Evolutionary conservation across 2,329 filamentous ascomycete species (phyloP).

Genomic region (Ophiostoma pallidulum): DNA sequence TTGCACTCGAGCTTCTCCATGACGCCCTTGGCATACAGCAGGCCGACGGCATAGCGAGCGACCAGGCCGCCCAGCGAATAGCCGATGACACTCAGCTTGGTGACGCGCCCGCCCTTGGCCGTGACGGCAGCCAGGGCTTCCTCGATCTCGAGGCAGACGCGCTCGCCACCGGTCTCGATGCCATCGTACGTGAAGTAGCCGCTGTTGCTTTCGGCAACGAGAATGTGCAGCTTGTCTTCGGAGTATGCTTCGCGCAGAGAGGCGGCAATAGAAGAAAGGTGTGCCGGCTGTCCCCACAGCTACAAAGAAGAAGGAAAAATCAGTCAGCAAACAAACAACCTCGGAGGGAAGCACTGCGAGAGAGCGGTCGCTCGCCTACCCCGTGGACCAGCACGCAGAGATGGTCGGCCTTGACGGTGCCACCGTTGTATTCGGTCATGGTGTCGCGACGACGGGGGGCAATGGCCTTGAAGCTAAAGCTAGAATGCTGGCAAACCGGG

Average conservation of each 20-base stretch:
- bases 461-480: no score
- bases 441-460: no score
- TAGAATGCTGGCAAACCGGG: no score
- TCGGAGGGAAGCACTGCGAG: no score
- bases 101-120: slow-evolving; percentile 60
- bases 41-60: slow-evolving; percentile 73
- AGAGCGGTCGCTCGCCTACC: no score
- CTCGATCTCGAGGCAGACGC: slow-evolving; percentile 58
- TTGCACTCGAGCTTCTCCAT: slow-evolving; percentile 73
- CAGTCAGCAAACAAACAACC: no score
- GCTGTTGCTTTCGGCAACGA: slow-evolving; percentile 63
- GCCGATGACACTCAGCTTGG: slow-evolving; percentile 75
- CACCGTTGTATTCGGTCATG: slow-evolving; percentile 41
- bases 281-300: slow-evolving; percentile 71
- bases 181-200: slow-evolving; percentile 65
- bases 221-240: slow-evolving; percentile 56
- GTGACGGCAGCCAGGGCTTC: slow-evolving; percentile 41
- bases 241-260: slow-evolving; percentile 52
- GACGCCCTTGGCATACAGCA: slow-evolving; percentile 71
- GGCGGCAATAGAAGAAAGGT: slow-evolving; percentile 60
- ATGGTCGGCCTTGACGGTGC: slow-evolving; percentile 51
- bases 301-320: slow-evolving; percentile 25
- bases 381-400: slow-evolving; percentile 71
- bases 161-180: slow-evolving; percentile 58
- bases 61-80: slow-evolving; percentile 87